Evolutionary conservation across 345 rosid species (phyloP).

Genomic region (Syzygium grande): DNA sequence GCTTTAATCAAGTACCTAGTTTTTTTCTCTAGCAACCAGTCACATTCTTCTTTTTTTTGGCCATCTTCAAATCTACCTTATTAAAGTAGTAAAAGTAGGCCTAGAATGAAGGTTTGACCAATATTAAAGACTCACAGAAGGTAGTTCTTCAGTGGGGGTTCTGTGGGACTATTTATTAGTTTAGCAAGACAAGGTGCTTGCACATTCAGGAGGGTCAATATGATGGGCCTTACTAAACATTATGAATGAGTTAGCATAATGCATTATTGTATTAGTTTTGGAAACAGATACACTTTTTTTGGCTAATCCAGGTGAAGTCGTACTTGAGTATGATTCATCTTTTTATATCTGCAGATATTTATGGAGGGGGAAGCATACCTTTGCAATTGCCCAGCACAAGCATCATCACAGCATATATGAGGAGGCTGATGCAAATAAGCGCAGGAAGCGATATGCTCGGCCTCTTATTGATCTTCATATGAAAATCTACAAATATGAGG

Average conservation of each 20-base stretch:
- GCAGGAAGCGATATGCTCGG: constrained; percentile 87
- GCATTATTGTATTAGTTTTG: not conserved
- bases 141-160: not conserved
- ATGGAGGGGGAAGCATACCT: constrained; percentile 87
- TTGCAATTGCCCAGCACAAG: constrained; percentile 94
- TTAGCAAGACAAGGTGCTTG: not conserved
- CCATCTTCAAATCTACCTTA: not conserved
- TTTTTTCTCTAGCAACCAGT: not conserved
- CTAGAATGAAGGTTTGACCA: not conserved
- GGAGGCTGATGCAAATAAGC: constrained; percentile 95
- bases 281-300: not conserved
- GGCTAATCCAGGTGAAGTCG: not conserved
- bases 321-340: not conserved
- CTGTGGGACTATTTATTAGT: not conserved
- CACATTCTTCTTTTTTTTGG: not conserved
- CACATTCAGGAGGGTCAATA: not conserved
- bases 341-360: constrained; percentile 45
- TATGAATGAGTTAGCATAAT: not conserved
- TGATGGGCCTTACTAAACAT: not conserved
- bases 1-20: not conserved
- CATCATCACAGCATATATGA: constrained; percentile 80
- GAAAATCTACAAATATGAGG: constrained; percentile 84
- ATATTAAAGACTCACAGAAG: not conserved
- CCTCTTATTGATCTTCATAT: constrained; percentile 95
- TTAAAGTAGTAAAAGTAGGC: not conserved